These are phyloP conservation scores for Nectriaceae sp. DNA, from an alignment of 2,329 filamentous ascomycete genomes.

Conservation along the genomic window DNA sequence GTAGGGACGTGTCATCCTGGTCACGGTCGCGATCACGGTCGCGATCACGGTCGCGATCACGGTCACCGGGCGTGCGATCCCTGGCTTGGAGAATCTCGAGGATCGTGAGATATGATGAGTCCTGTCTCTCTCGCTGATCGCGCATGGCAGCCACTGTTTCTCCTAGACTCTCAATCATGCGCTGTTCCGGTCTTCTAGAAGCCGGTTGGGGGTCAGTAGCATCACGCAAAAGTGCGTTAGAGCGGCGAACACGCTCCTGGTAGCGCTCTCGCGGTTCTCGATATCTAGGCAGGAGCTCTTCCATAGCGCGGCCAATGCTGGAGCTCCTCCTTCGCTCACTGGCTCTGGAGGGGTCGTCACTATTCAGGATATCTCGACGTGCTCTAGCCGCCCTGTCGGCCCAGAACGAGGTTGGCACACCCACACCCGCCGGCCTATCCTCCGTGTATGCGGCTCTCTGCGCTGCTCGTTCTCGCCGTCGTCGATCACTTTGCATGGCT, in stretches of 20 bases:
- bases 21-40: constrained; percentile 27
- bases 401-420: constrained; percentile 2
- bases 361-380: constrained; percentile 17
- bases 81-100: constrained; percentile 40
- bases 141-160: constrained; percentile 39
- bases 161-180: constrained; percentile 36
- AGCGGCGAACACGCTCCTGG: constrained; percentile 36
- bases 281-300: constrained; percentile 40
- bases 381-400: constrained; percentile 17
- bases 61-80: constrained; percentile 24
- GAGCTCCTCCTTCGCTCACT: constrained; percentile 37
- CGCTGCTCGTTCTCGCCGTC: constrained; percentile 47
- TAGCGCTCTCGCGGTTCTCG: constrained; percentile 24
- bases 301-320: constrained; percentile 40
- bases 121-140: constrained; percentile 38
- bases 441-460: constrained; percentile 24
- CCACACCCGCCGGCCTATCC: constrained; percentile 9
- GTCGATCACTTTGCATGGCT: constrained; percentile 55
- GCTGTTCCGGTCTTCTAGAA: constrained; percentile 33
- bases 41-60: constrained; percentile 28
- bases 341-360: constrained; percentile 28
- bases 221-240: constrained; percentile 36
- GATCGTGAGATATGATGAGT: constrained; percentile 38
- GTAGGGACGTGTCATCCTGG: constrained; percentile 37
- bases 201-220: constrained; percentile 19